These are phyloP conservation scores for Cryomyces minteri DNA, from an alignment of 495 filamentous ascomycete genomes.

Conservation along the genomic window DNA sequence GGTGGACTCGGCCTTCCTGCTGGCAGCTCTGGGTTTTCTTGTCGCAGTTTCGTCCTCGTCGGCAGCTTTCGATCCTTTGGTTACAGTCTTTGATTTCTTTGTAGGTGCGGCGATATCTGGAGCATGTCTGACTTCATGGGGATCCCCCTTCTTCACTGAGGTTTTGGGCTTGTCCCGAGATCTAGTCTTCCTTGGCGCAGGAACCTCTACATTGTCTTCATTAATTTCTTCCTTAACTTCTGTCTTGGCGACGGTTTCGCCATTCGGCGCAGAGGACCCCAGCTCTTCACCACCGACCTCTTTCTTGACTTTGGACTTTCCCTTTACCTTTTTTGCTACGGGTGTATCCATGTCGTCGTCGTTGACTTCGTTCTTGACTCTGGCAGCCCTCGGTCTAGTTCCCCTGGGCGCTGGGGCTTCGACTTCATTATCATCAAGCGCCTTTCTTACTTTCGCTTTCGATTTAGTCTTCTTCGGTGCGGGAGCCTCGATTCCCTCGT, in stretches of 20 bases:
- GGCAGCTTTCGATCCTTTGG: not conserved
- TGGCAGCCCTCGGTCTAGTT: not conserved
- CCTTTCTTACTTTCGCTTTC: conserved; percentile 1
- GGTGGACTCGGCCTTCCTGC: conserved; percentile 2
- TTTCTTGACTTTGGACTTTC: conserved; percentile 3
- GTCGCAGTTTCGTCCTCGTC: not conserved
- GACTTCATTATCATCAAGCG: conserved; percentile 10
- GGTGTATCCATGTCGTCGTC: not conserved
- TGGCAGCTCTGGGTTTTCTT: not conserved
- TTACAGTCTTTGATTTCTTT: not conserved
- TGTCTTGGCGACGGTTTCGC: conserved; percentile 2
- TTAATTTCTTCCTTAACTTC: conserved; percentile 1
- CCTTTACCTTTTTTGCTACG: conserved; percentile 13
- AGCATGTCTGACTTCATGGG: no score
- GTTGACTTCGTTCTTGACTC: not conserved
- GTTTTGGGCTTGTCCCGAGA: not conserved
- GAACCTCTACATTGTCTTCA: conserved; percentile 9
- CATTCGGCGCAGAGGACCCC: not conserved
- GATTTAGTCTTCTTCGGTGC: conserved; percentile 10
- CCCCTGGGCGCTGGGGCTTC: conserved; percentile 1
- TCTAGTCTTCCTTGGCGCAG: not conserved
- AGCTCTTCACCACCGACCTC: not conserved
- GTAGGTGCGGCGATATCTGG: not conserved
- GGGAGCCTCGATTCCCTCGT: conserved; percentile 13
- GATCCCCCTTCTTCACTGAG: no score